Evolutionary conservation across 1,284 basidiomycete genomes (phyloP).

Genomic region (Marasmius fiardii): DNA sequence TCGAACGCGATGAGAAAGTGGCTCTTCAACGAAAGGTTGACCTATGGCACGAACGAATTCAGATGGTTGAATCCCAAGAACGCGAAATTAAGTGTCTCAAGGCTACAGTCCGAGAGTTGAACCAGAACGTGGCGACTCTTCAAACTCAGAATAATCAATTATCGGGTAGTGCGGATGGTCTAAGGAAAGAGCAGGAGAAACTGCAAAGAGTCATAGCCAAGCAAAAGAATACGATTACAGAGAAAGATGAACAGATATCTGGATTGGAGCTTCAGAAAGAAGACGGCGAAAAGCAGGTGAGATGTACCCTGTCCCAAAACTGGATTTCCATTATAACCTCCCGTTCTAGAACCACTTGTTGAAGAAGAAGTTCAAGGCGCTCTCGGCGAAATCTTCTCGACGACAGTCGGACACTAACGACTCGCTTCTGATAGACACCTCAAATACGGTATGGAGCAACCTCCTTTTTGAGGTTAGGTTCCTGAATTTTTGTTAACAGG

Average conservation of each 20-base stretch:
- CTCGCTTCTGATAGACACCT: not conserved
- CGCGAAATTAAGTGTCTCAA: constrained; percentile 1
- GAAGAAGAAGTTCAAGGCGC: constrained; percentile 8
- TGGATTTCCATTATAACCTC: not conserved
- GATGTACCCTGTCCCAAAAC: not conserved
- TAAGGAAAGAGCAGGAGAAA: constrained; percentile 1
- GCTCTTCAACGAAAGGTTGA: constrained; percentile 11
- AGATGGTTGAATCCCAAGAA: not conserved
- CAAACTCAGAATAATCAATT: not conserved
- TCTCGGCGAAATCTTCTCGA: not conserved
- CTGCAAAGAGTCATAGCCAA: not conserved
- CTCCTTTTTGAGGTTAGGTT: too few species aligned
- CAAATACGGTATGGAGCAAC: not conserved
- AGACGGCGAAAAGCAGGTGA: constrained; percentile 2
- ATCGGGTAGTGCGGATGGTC: not conserved
- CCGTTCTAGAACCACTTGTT: not conserved
- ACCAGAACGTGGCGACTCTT: not conserved
- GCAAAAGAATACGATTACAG: not conserved
- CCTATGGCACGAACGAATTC: constrained; percentile 6
- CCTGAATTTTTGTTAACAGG: too few species aligned
- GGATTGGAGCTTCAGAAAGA: constrained; percentile 2
- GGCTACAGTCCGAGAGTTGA: constrained; percentile 2
- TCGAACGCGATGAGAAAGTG: constrained; percentile 11
- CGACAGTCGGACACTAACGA: not conserved
- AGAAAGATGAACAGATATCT: constrained; percentile 3